phyloP scores from a whole-genome alignment of 2,329 filamentous ascomycete genomes.

The Parasarocladium wereldwijsianum region DNA sequence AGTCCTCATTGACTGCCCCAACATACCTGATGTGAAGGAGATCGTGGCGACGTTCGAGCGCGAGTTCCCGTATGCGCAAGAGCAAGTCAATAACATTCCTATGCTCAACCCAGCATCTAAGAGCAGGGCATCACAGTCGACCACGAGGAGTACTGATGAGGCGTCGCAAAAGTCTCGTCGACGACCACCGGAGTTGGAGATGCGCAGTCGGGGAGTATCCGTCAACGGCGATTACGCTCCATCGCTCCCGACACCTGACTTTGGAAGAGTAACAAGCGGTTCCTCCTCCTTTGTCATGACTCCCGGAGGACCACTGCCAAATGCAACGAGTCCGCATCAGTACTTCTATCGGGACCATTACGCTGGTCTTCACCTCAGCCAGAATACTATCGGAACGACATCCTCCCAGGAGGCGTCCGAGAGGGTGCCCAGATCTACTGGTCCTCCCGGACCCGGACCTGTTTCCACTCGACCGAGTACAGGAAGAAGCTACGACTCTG shows the following conservation, averaged over 20 bases:
- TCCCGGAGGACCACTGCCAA: constrained; percentile 22
- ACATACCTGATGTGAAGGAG: constrained; percentile 53
- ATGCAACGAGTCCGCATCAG: constrained; percentile 33
- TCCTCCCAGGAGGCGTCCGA: constrained; percentile 30
- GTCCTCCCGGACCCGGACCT: constrained; percentile 16
- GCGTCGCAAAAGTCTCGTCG: constrained; percentile 23
- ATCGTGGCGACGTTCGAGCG: constrained; percentile 65
- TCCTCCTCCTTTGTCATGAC: constrained; percentile 54
- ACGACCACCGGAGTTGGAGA: constrained; percentile 31
- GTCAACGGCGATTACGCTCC: constrained; percentile 49
- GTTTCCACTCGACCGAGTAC: constrained; percentile 39
- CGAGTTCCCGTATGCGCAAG: constrained; percentile 65
- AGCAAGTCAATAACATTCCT: constrained; percentile 53
- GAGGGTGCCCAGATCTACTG: constrained; percentile 31
- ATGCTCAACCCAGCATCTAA: constrained; percentile 61
- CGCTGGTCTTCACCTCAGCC: constrained; percentile 21
- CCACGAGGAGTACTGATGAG: constrained; percentile 38
- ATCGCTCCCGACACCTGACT: constrained; percentile 50
- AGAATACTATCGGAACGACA: constrained; percentile 42
- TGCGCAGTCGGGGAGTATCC: constrained; percentile 44
- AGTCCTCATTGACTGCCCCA: constrained; percentile 48
- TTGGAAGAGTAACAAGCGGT: constrained; percentile 48
- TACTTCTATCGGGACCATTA: constrained; percentile 44
- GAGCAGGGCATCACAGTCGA: constrained; percentile 44
- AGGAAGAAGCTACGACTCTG: constrained; percentile 43